Conservation (phyloP, 1,284 basidiomycete genomes). For the Ceratobasidium papillatum region DNA sequence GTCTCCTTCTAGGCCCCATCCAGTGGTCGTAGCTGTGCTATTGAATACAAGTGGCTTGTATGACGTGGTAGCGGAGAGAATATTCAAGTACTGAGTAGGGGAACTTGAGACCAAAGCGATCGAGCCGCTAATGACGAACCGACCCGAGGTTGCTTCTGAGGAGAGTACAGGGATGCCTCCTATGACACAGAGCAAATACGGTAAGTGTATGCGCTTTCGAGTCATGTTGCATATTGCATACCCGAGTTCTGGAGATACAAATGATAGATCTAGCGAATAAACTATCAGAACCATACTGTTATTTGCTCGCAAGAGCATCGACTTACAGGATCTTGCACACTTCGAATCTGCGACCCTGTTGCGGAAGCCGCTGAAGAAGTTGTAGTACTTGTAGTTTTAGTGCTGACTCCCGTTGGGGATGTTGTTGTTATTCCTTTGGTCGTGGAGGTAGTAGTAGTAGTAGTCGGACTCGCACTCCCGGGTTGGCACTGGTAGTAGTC, state of each 20-base stretch:
- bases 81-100: conserved; percentile 61
- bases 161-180: conserved; percentile 62
- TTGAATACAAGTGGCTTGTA: conserved; percentile 62
- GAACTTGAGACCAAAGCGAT: conserved; percentile 57
- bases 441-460: background rate
- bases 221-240: conserved; percentile 47
- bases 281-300: background rate
- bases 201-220: conserved; percentile 8
- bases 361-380: conserved; percentile 51
- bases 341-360: conserved; percentile 64
- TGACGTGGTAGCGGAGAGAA: conserved; percentile 57
- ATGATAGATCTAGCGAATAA: conserved; percentile 53
- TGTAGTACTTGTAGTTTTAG: conserved; percentile 8
- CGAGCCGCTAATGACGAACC: conserved; percentile 61
- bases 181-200: conserved; percentile 45
- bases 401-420: background rate
- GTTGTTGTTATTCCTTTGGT: background rate
- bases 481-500: conserved; percentile 39
- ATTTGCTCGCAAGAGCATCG: background rate
- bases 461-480: conserved; percentile 6
- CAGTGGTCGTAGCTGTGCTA: conserved; percentile 59
- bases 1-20: conserved; percentile 68
- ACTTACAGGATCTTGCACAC: conserved; percentile 60
- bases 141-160: conserved; percentile 61
- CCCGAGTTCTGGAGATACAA: conserved; percentile 65